Percentiles rank a stretch among this genome's conserved stretches.
Conservation (phyloP, 305 asterid species). For the Caryopteris hybrid region DNA sequence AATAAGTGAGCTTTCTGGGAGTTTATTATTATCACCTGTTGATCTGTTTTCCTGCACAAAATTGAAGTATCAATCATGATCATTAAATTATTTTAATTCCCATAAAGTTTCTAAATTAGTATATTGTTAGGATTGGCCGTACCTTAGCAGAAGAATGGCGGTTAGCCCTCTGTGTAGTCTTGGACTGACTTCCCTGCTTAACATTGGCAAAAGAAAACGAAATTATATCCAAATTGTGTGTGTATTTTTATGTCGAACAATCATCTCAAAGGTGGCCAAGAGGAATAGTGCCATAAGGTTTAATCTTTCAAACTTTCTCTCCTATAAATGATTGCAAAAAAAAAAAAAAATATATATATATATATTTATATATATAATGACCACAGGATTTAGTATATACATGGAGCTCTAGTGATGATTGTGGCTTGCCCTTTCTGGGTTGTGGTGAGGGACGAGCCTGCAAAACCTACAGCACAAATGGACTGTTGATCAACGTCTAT, state of each 20-base stretch:
- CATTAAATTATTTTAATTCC: too few relatives aligned
- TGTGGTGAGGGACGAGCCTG: conserved; percentile 31
- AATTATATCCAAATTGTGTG: background rate
- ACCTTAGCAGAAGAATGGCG: conserved; percentile 54
- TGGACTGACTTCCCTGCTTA: conserved; percentile 50
- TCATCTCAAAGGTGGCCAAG: background rate
- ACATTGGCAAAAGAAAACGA: background rate
- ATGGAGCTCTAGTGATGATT: conserved; percentile 37
- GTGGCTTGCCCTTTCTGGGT: conserved; percentile 38
- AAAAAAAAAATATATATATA: too few relatives aligned
- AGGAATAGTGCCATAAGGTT: too few relatives aligned
- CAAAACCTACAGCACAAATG: conserved; percentile 28
- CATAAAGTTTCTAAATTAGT: too few relatives aligned
- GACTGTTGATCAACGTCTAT: background rate
- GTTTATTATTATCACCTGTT: conserved; percentile 26
- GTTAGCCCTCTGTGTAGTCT: conserved; percentile 53
- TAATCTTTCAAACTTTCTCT: too few relatives aligned
- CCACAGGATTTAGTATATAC: conserved; percentile 35
- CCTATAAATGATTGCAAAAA: too few relatives aligned
- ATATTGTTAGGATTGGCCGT: too few relatives aligned
- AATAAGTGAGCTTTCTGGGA: conserved; percentile 35
- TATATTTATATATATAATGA: background rate
- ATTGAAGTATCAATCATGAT: background rate
- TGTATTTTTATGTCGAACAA: background rate
- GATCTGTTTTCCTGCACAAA: conserved; percentile 39